phyloP scores from a whole-genome alignment of 2,329 filamentous ascomycete genomes.

The Talaromyces sp. region DNA sequence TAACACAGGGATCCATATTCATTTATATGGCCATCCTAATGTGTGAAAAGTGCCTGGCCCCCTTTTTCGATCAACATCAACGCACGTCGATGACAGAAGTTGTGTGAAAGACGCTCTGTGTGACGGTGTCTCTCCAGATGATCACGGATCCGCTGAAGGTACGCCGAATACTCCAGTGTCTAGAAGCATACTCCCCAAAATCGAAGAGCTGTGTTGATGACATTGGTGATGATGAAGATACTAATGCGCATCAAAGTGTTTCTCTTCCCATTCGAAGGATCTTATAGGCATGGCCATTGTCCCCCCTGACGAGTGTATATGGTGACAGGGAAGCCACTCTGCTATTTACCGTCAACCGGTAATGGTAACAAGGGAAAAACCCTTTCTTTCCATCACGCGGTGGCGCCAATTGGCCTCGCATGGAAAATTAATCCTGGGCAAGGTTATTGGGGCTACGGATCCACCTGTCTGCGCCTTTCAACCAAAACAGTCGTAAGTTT shows the following conservation, averaged over 20 bases:
- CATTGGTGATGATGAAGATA: too few relatives aligned
- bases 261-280: not conserved
- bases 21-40: not conserved
- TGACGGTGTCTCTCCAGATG: too few relatives aligned
- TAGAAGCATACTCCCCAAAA: not conserved
- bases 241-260: not conserved
- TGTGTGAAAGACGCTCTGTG: too few relatives aligned
- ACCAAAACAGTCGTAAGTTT: constrained; percentile 3
- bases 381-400: constrained; percentile 6
- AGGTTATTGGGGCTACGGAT: constrained; percentile 24
- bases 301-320: not conserved
- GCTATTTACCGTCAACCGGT: constrained; percentile 1
- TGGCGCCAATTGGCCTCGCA: constrained; percentile 22
- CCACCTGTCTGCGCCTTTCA: constrained; percentile 11
- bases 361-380: constrained; percentile 11
- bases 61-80: too few relatives aligned
- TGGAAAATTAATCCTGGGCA: constrained; percentile 27
- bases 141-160: too few relatives aligned
- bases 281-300: not conserved
- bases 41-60: too few relatives aligned
- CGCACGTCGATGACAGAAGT: too few relatives aligned
- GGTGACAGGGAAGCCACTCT: not conserved
- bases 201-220: too few relatives aligned
- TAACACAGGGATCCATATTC: not conserved
- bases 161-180: too few relatives aligned